These are phyloP conservation scores for Wickerhamiella occidentalis DNA, from an alignment of 805 yeast genomes.

Conservation along the genomic window DNA sequence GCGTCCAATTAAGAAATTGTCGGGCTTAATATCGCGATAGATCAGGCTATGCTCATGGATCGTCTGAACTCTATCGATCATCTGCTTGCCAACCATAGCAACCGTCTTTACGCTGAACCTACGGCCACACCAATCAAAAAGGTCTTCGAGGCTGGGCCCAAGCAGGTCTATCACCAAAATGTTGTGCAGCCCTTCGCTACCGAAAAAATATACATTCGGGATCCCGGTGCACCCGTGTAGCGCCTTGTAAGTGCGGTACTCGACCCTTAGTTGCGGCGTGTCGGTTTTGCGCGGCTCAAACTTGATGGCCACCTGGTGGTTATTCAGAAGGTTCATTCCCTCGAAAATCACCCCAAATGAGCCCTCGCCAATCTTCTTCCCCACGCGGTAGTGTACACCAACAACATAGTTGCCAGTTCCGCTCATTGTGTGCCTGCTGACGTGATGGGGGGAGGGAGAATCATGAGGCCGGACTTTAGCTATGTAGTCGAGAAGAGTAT, in stretches of 20 bases:
- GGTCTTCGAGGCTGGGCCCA: constrained; percentile 92
- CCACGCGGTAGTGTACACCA: constrained; percentile 92
- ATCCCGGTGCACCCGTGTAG: constrained; percentile 73
- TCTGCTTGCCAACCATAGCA: constrained; percentile 87
- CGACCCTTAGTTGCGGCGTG: constrained; percentile 95
- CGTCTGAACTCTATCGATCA: constrained; percentile 75
- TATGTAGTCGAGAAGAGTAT: too few relatives aligned
- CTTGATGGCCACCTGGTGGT: constrained; percentile 89
- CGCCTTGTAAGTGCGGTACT: constrained; percentile 87
- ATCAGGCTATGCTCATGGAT: constrained; percentile 85
- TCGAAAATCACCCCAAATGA: constrained; percentile 96
- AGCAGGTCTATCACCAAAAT: constrained; percentile 85
- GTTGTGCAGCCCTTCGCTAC: constrained; percentile 96
- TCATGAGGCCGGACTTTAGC: too few relatives aligned
- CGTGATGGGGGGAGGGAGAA: not conserved
- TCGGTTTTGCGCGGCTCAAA: constrained; percentile 92
- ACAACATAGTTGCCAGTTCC: constrained; percentile 36
- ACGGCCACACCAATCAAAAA: constrained; percentile 97
- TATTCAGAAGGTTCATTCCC: constrained; percentile 84
- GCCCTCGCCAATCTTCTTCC: constrained; percentile 97
- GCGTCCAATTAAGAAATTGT: constrained; percentile 86
- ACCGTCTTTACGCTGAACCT: constrained; percentile 79
- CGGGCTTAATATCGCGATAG: constrained; percentile 95
- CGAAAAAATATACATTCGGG: constrained; percentile 95
- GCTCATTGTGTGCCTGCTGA: constrained; percentile 8